A percentile compares a stretch with the other conserved stretches of the same genome.
phyloP scores from a whole-genome alignment of 331 rosid genomes.

The Pyracantha coccinea region DNA sequence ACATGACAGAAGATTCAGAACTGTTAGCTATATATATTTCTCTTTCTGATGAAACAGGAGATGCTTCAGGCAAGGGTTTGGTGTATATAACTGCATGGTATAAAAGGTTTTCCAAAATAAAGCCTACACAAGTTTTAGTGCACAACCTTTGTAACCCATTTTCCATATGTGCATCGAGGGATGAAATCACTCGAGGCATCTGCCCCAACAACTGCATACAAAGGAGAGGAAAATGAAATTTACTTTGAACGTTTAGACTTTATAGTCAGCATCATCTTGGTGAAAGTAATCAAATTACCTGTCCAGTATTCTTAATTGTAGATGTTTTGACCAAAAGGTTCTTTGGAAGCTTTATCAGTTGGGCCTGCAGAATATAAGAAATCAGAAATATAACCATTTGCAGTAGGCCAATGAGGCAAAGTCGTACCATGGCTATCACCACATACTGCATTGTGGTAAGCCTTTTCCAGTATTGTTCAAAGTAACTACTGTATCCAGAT shows the following conservation, averaged over 20 bases:
- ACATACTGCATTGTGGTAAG: neutral
- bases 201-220: constrained; percentile 62
- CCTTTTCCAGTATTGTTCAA: neutral
- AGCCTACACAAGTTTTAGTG: neutral
- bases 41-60: neutral
- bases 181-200: constrained; percentile 74
- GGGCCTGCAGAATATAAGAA: constrained; percentile 36
- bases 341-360: constrained; percentile 73
- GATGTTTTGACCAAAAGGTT: constrained; percentile 60
- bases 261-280: neutral
- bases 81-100: neutral
- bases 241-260: neutral
- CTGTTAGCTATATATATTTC: neutral
- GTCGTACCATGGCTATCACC: neutral
- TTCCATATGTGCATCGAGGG: constrained; percentile 77
- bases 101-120: neutral
- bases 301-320: constrained; percentile 68
- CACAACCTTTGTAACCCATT: constrained; percentile 66
- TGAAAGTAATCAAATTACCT: constrained; percentile 32
- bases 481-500: neutral
- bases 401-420: neutral
- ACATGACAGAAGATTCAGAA: neutral
- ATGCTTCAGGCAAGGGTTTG: neutral
- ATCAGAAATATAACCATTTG: constrained; percentile 1
- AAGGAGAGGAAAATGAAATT: constrained; percentile 5